A percentile compares a stretch with the other conserved stretches of the same genome.
phyloP scores from a whole-genome alignment of 140 eudicot species.

The Bidens hawaiensis region DNA sequence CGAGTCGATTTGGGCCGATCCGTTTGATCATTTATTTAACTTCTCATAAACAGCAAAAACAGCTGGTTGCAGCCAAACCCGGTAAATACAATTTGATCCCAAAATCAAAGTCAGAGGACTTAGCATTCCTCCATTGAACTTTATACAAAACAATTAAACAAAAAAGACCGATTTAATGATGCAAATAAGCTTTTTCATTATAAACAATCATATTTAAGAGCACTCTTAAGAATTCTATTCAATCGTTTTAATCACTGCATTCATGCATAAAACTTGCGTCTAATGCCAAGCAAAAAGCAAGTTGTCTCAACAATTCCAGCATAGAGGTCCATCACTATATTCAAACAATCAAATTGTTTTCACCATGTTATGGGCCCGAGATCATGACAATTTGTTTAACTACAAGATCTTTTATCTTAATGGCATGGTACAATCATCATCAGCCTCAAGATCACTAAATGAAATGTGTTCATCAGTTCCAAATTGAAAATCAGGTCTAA shows the following conservation, averaged over 20 bases:
- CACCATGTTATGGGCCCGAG: neutral
- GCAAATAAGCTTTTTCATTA: no score
- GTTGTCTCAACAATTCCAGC: neutral
- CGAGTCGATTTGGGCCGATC: neutral
- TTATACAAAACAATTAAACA: neutral
- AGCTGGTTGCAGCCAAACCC: neutral
- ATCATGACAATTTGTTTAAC: neutral
- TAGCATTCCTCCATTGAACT: neutral
- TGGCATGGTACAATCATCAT: constrained; percentile 52
- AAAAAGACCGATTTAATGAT: neutral
- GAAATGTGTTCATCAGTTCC: constrained; percentile 73
- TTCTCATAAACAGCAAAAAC: neutral
- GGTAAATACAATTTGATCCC: neutral
- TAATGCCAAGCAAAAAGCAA: neutral
- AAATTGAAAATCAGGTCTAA: constrained; percentile 30
- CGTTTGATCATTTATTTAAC: neutral
- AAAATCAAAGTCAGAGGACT: neutral
- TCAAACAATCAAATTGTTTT: neutral
- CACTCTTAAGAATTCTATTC: no score
- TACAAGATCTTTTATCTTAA: constrained; percentile 34
- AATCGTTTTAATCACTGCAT: no score
- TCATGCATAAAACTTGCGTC: neutral
- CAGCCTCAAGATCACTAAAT: constrained; percentile 80
- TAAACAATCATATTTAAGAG: no score
- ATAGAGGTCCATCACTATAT: neutral